phyloP scores from a whole-genome alignment of 805 yeast species.

The Pichia occidentalis region DNA sequence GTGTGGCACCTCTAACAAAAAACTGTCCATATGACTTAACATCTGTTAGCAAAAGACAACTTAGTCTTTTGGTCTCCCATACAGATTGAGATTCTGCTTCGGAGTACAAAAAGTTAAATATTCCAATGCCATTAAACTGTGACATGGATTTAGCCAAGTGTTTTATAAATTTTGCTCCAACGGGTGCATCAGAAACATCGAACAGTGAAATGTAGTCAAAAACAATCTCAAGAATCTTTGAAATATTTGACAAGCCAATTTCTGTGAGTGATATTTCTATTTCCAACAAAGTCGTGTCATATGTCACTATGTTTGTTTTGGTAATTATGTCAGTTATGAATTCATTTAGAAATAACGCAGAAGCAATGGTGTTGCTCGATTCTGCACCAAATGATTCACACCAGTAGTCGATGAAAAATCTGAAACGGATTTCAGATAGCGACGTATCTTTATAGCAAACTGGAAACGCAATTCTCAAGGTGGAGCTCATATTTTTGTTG shows the following conservation, averaged over 20 bases:
- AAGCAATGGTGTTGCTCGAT: constrained; percentile 42
- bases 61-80: constrained; percentile 41
- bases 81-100: constrained; percentile 34
- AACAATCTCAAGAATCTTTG: constrained; percentile 30
- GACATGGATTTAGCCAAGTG: constrained; percentile 37
- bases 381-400: constrained; percentile 61
- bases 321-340: constrained; percentile 37
- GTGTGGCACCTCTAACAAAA: constrained; percentile 37
- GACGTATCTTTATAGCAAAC: constrained; percentile 8
- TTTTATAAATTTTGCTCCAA: constrained; percentile 11
- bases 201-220: constrained; percentile 29
- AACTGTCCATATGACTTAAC: constrained; percentile 30
- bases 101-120: constrained; percentile 39
- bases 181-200: not conserved
- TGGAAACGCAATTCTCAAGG: constrained; percentile 40
- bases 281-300: constrained; percentile 28
- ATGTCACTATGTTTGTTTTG: constrained; percentile 23
- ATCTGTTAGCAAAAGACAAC: constrained; percentile 36
- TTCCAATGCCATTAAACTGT: constrained; percentile 42
- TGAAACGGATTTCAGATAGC: constrained; percentile 20
- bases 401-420: constrained; percentile 39
- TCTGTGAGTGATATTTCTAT: constrained; percentile 45
- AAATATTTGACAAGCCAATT: constrained; percentile 36
- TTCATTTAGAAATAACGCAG: constrained; percentile 30
- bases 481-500: constrained; percentile 27